Base-by-base conservation (phyloP, 2,329 filamentous ascomycete genomes). In the Clonostachys solani region DNA sequence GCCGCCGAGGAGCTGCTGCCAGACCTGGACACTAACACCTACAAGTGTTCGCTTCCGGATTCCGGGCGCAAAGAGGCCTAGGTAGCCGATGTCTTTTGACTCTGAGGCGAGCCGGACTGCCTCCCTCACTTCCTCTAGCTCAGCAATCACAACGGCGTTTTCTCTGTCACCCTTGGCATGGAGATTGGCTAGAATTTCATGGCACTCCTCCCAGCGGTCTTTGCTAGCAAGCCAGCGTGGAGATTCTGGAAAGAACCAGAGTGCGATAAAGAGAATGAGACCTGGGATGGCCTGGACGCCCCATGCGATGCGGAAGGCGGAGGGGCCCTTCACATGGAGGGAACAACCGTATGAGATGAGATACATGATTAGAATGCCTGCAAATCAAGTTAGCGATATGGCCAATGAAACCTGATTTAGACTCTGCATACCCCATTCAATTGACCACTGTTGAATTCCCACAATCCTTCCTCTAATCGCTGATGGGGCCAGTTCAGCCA, bases 371-470 rank as follows among this genome's bases (percentile, higher is more conserved):
- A 86, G 59, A 53, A 86, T 86, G 52, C 80, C 83, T 75, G 75
- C 13, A 5, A 13, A 4, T 43, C 15, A 43, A 33, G 40, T 19
- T 10, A 42, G 19, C n/a, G n/a, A 34, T 13, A 3, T 4, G 16
- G 13, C 13, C 19, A n/a, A 15, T 35, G 16, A 29, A 18, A 43
- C 5, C n/a, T 33, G 19, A 13, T 15, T 6, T 15, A 16, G 16
- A 16, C 4, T 4, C 4, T 35, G 38, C 15, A 2, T 12, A 55
- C 64, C 65, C 63, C 64, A 87, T 53, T 86, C 87, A 50, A 91
- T 89, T 23, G 85, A 83, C 72, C 84, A 86, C 62, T 90, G 86
- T 61, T 90, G 86, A 40, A 81, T 77, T 45, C 84, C 82, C 15
- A 91, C 84, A 34, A 91, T 73, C 40, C 82, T 76, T 15, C 84